Evolutionary conservation across 352 stramenopile genomes (phyloP).

Genomic region (Phytophthora cactorum): DNA sequence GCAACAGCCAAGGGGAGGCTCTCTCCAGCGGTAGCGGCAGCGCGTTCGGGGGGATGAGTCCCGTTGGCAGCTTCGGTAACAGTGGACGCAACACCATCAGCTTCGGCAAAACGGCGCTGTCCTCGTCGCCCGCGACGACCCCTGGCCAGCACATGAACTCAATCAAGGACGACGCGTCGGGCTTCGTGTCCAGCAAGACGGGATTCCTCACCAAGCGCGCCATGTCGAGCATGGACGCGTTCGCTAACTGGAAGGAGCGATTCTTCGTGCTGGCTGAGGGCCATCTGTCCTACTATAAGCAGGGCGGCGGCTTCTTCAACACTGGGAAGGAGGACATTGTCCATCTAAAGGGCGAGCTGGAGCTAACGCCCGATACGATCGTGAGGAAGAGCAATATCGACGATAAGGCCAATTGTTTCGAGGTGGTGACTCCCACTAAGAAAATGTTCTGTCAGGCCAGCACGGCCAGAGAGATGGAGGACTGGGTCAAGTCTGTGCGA

Average conservation of each 20-base stretch:
- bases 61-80: conserved; percentile 39
- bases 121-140: conserved; percentile 27
- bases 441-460: conserved; percentile 89
- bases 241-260: conserved; percentile 89
- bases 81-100: conserved; percentile 61
- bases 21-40: conserved; percentile 30
- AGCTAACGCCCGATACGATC: conserved; percentile 80
- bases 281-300: conserved; percentile 89
- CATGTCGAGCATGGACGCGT: conserved; percentile 89
- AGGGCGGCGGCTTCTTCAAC: conserved; percentile 87
- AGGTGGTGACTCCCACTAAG: conserved; percentile 81
- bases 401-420: conserved; percentile 89
- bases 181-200: conserved; percentile 84
- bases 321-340: conserved; percentile 88
- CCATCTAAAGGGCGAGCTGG: conserved; percentile 83
- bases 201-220: conserved; percentile 86
- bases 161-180: conserved; percentile 38
- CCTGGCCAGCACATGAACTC: conserved; percentile 6
- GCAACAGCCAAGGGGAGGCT: conserved; percentile 71
- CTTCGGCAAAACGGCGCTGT: conserved; percentile 46
- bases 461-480: conserved; percentile 84
- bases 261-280: conserved; percentile 89
- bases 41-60: conserved; percentile 51
- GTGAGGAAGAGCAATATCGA: conserved; percentile 88
- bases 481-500: conserved; percentile 88